Base-by-base conservation (phyloP, 305 asterid species). In the Solanum hybrid region DNA sequence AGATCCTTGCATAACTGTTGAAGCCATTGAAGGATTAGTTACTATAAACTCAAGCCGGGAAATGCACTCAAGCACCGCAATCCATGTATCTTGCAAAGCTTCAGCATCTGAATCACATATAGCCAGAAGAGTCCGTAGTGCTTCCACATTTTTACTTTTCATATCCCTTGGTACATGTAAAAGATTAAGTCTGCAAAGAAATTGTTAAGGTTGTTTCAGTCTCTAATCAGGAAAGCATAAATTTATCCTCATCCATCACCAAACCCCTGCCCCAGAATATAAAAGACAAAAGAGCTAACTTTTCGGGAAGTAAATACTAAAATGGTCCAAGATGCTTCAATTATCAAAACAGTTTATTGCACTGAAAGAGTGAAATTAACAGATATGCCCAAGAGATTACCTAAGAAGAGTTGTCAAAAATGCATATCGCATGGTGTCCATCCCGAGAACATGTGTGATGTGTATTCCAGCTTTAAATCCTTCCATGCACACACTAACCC, bases 381-480 rank as follows among this genome's bases (percentile, higher is more conserved):
- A 75, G 82, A 79, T 66, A 88, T 81, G 85, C 77, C 37, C 79
- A 89, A 90, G 75, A 88, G 91, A 88, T 93, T 95, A 95, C 99
- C 99, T 94, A 89, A 98, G 95, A 92, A 98, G 95, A 87, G 99
- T 96, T 73, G 99, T 96, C 92, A 98, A 94, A 87, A 97, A 95
- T 86, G 99, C 99, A 86, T 98, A 98, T 92, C 99, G 99, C 98
- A 96, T 98, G 78, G 99, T 98, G 92, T 98, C 99, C 99, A 98
- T 98, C 93, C 98, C 97, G 88, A 98, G 97, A 90, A 94, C 95
- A 93, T 97, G 96, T 87, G 99, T 95, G 90, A 98, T 95, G 93
- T 94, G 99, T 94, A 98, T 95, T 88, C 99, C 99, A 60, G 96
- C 98, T 93, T 92, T 96, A 91, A 97, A 97, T 90, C 99, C 99